Evolutionary conservation across 2,329 filamentous ascomycete genomes (phyloP).

Genomic region (Hymenoscyphus fraxineus): DNA sequence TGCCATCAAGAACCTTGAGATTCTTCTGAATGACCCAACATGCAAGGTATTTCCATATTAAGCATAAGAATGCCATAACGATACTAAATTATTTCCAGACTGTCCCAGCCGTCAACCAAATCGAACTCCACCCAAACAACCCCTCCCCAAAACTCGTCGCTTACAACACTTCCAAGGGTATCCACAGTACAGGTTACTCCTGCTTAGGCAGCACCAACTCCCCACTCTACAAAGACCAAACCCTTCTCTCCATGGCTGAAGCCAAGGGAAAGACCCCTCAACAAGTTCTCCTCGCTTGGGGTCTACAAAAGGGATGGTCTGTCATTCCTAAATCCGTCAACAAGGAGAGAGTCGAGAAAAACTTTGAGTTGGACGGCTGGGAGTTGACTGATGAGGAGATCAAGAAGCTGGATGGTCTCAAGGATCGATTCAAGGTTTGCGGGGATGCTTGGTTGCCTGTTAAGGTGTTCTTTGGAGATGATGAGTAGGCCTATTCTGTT

Average conservation of each 20-base stretch:
- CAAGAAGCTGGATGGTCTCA: slow-evolving; percentile 47
- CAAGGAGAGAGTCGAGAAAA: slow-evolving; percentile 67
- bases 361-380: slow-evolving; percentile 74
- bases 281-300: slow-evolving; percentile 78
- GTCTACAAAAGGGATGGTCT: slow-evolving; percentile 73
- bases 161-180: slow-evolving; percentile 69
- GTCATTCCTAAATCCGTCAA: slow-evolving; percentile 85
- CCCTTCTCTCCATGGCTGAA: slow-evolving; percentile 59
- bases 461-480: slow-evolving; percentile 79
- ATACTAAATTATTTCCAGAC: slow-evolving; percentile 36
- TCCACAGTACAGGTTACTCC: slow-evolving; percentile 72
- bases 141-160: slow-evolving; percentile 74
- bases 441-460: slow-evolving; percentile 69
- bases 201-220: slow-evolving; percentile 70
- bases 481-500: slow-evolving; percentile 54
- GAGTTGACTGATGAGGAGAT: slow-evolving; percentile 70
- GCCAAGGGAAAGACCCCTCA: slow-evolving; percentile 65
- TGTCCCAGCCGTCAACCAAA: slow-evolving; percentile 71
- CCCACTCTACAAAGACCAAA: slow-evolving; percentile 63
- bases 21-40: slow-evolving; percentile 62
- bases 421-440: slow-evolving; percentile 76
- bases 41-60: slow-evolving; percentile 47
- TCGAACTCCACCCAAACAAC: slow-evolving; percentile 77
- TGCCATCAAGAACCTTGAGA: slow-evolving; percentile 74
- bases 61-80: not conserved